These are phyloP conservation scores for Phialophora macrospora DNA, from an alignment of 2,329 filamentous ascomycete genomes.

Conservation along the genomic window DNA sequence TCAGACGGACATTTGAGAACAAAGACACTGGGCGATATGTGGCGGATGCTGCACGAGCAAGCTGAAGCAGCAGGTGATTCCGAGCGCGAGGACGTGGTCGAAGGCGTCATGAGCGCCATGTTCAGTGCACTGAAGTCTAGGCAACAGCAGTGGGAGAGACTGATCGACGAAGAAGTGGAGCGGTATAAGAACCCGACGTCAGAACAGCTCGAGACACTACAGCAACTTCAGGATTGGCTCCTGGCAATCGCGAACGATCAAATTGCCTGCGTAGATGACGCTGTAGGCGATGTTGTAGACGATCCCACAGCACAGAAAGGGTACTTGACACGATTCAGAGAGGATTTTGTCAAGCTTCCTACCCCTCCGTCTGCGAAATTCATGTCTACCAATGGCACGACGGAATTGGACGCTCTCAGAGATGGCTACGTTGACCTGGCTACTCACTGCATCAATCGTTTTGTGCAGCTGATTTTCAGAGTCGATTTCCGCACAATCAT, in stretches of 20 bases:
- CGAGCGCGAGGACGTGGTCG: slow-evolving; percentile 84
- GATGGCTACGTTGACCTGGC: slow-evolving; percentile 95
- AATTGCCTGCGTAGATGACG: slow-evolving; percentile 96
- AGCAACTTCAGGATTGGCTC: slow-evolving; percentile 83
- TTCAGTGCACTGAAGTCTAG: slow-evolving; percentile 81
- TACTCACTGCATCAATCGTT: slow-evolving; percentile 87
- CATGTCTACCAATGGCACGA: slow-evolving; percentile 70
- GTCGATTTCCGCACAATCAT: slow-evolving; percentile 87
- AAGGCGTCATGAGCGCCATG: slow-evolving; percentile 96
- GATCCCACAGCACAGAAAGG: slow-evolving; percentile 74
- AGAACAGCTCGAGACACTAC: slow-evolving; percentile 68
- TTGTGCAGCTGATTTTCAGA: slow-evolving; percentile 83
- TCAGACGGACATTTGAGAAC: slow-evolving; percentile 91
- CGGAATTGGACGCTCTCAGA: slow-evolving; percentile 74
- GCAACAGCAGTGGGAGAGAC: slow-evolving; percentile 82
- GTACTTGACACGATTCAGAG: slow-evolving; percentile 84
- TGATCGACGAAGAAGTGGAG: slow-evolving; percentile 82
- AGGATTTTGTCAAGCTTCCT: slow-evolving; percentile 80
- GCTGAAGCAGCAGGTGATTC: slow-evolving; percentile 83
- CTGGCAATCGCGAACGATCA: slow-evolving; percentile 97
- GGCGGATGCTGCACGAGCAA: slow-evolving; percentile 96
- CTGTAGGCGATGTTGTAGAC: slow-evolving; percentile 70
- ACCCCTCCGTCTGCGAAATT: slow-evolving; percentile 70
- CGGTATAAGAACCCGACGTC: slow-evolving; percentile 66
- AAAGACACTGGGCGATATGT: slow-evolving; percentile 89